These are phyloP conservation scores for Xylaria cubensis DNA, from an alignment of 495 filamentous ascomycete species.

Conservation along the genomic window DNA sequence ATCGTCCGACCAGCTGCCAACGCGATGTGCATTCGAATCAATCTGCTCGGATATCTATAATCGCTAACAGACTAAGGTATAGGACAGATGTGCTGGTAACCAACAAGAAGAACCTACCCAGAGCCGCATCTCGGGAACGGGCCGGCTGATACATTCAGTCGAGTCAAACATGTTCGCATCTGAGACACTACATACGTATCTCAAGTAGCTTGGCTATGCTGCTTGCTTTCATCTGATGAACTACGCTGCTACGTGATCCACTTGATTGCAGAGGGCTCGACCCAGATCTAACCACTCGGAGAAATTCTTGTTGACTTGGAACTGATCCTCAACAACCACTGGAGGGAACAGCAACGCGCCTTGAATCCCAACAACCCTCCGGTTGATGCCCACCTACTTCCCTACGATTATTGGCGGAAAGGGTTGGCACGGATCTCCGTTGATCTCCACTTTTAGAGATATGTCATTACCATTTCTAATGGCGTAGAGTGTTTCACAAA, in stretches of 20 bases:
- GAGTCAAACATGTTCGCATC: conserved; percentile 14
- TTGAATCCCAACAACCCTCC: background rate
- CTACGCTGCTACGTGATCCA: conserved; percentile 10
- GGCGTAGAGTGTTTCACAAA: background rate
- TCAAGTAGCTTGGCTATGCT: background rate
- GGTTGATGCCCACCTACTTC: background rate
- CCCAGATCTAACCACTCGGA: conserved; percentile 23
- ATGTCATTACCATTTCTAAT: conserved; percentile 1
- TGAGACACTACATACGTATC: background rate
- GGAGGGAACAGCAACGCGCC: conserved; percentile 9
- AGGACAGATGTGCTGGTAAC: background rate
- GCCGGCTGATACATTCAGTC: background rate
- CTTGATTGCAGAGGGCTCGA: conserved; percentile 22
- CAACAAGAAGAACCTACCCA: background rate
- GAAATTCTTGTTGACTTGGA: conserved; percentile 22
- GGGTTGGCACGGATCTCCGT: conserved; percentile 11
- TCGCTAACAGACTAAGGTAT: background rate
- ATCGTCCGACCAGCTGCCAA: conserved; percentile 13
- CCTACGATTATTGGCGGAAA: conserved; percentile 10
- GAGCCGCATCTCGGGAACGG: background rate
- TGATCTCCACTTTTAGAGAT: background rate
- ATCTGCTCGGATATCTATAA: background rate
- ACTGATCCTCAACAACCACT: conserved; percentile 17
- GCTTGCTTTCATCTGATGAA: conserved; percentile 20
- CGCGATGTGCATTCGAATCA: background rate